A percentile compares a stretch with the other conserved stretches of the same genome.
Conservation (phyloP, 306 rosid species). For the Castanea sativa region DNA sequence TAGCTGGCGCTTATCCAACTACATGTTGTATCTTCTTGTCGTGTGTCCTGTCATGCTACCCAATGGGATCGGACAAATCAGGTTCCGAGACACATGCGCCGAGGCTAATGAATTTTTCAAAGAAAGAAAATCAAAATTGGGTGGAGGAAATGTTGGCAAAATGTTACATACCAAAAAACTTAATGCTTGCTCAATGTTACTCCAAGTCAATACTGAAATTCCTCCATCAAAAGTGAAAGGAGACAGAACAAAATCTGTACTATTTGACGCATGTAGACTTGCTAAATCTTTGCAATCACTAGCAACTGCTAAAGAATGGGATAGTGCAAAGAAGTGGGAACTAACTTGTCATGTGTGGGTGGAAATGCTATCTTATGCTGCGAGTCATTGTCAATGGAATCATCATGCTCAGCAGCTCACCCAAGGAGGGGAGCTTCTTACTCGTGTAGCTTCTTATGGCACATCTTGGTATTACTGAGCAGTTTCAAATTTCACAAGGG, state of each 20-base stretch:
- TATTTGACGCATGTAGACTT: slow-evolving; percentile 30
- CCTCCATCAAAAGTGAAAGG: slow-evolving; percentile 28
- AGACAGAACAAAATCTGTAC: slow-evolving; percentile 30
- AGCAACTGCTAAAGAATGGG: slow-evolving; percentile 2
- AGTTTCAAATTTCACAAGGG: slow-evolving; percentile 33
- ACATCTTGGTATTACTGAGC: slow-evolving; percentile 33
- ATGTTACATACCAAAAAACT: too few species aligned
- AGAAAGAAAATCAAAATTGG: slow-evolving; percentile 6
- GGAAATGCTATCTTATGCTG: slow-evolving; percentile 26
- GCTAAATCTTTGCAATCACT: slow-evolving; percentile 20
- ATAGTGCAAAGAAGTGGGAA: slow-evolving; percentile 13
- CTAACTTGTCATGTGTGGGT: slow-evolving; percentile 22
- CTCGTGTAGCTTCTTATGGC: slow-evolving; percentile 43
- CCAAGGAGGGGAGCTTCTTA: slow-evolving; percentile 17
- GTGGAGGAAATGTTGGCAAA: too few species aligned
- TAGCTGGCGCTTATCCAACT: slow-evolving; percentile 25
- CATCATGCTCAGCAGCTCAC: slow-evolving; percentile 22
- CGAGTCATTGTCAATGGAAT: slow-evolving; percentile 13
- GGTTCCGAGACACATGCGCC: slow-evolving; percentile 29
- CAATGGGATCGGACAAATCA: slow-evolving; percentile 29
- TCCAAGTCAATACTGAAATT: slow-evolving; percentile 13
- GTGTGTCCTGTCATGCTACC: slow-evolving; percentile 27
- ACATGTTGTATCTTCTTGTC: slow-evolving; percentile 30
- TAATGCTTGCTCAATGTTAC: slow-evolving; percentile 16
- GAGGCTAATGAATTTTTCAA: slow-evolving; percentile 26